Percentiles rank a stretch among this genome's conserved stretches.
Evolutionary conservation across 192 early-diverging fungal genomes (phyloP).

Genomic region (Haplosporangium gracile): DNA sequence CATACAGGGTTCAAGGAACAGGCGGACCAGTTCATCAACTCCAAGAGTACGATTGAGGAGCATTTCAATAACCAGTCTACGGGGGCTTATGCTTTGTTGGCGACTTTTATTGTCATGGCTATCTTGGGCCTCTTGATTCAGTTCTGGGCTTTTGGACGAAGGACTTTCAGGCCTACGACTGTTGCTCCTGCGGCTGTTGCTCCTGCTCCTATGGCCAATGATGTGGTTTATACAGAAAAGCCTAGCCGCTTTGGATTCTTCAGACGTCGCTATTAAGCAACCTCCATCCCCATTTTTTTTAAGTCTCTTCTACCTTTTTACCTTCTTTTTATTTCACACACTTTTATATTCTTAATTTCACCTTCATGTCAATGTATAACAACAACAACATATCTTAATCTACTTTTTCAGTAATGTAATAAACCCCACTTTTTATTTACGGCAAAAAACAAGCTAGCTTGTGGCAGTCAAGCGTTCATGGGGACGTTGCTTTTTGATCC

Average conservation of each 20-base stretch:
- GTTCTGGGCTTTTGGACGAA: constrained; percentile 12
- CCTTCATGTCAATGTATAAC: not conserved
- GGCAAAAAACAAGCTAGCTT: not conserved
- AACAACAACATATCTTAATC: not conserved
- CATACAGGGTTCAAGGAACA: constrained; percentile 59
- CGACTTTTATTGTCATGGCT: constrained; percentile 12
- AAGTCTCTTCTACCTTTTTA: not conserved
- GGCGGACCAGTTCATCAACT: constrained; percentile 9
- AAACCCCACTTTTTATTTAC: not conserved
- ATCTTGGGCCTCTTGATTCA: constrained; percentile 19
- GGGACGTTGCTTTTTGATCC: no score
- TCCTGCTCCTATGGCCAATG: not conserved
- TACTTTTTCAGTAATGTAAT: not conserved
- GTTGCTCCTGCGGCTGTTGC: not conserved
- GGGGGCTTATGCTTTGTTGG: constrained; percentile 15
- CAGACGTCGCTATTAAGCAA: constrained; percentile 13
- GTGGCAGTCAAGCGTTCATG: no score
- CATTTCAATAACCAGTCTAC: constrained; percentile 19
- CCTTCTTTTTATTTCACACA: not conserved
- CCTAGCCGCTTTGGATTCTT: constrained; percentile 4
- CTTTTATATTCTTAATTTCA: not conserved
- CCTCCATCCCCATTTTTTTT: not conserved
- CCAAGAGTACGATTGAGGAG: constrained; percentile 5
- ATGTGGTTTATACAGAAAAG: constrained; percentile 28
- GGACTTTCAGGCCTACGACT: not conserved